Percentiles rank a stretch among this genome's conserved stretches.
Evolutionary conservation across 148 eudicot species (phyloP).

Genomic region (Selenicereus undatus): DNA sequence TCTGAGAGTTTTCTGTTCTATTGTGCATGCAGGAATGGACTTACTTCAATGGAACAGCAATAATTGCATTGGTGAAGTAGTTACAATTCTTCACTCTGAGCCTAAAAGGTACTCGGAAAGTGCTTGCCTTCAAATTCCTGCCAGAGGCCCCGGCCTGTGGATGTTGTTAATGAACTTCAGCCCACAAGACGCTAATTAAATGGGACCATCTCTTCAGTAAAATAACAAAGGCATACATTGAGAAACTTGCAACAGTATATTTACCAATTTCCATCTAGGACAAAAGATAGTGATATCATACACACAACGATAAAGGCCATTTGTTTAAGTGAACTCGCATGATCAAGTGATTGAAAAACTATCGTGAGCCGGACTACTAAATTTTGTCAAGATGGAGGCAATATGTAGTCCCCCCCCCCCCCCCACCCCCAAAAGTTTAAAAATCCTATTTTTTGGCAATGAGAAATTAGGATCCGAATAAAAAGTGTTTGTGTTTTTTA

Average conservation of each 20-base stretch:
- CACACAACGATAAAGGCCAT: not conserved
- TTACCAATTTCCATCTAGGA: not conserved
- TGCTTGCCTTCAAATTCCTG: not conserved
- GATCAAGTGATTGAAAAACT: not conserved
- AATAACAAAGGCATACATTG: not conserved
- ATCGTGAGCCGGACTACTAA: not conserved
- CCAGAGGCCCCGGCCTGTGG: not conserved
- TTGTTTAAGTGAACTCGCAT: not conserved
- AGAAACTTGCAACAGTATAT: not conserved
- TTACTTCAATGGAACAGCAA: constrained; percentile 30
- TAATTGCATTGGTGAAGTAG: constrained; percentile 79
- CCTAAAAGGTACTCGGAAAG: constrained; percentile 42
- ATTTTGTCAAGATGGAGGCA: too few relatives aligned
- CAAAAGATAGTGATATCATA: not conserved
- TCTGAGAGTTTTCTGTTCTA: not conserved
- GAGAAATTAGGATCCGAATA: not conserved
- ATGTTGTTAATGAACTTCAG: not conserved
- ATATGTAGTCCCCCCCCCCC: not conserved
- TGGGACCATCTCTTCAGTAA: not conserved
- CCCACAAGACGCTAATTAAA: not conserved
- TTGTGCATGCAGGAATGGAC: constrained; percentile 34
- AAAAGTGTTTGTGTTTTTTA: too few relatives aligned
- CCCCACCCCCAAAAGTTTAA: not conserved
- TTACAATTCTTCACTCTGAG: constrained; percentile 39
- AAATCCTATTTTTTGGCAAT: not conserved